phyloP scores from a whole-genome alignment of 2,329 filamentous ascomycete species.

The Immersiporthe knoxdaviesiana region DNA sequence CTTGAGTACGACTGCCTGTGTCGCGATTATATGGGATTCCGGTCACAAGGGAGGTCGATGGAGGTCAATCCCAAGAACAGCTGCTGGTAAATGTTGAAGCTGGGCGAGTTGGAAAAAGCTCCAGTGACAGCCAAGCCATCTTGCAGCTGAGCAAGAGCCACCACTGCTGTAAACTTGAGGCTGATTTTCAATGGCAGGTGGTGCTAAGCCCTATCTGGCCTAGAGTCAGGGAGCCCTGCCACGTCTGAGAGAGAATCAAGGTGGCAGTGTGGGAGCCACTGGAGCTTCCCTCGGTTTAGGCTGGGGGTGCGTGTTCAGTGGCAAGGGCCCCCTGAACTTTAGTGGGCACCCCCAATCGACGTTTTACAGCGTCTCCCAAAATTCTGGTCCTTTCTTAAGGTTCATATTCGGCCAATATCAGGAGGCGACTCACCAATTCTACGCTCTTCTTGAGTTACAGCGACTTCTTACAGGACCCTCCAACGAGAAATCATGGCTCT shows the following conservation, averaged over 20 bases:
- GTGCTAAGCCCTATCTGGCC: slow-evolving; percentile 35
- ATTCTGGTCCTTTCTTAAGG: neutral
- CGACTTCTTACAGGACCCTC: neutral
- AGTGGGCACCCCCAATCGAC: neutral
- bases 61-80: neutral
- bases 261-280: too few species aligned
- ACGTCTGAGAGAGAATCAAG: too few species aligned
- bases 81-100: slow-evolving; percentile 3
- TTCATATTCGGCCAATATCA: neutral
- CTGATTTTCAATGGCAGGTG: slow-evolving; percentile 43
- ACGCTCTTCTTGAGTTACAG: neutral
- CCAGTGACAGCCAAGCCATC: slow-evolving; percentile 15
- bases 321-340: neutral
- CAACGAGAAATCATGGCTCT: slow-evolving; percentile 24
- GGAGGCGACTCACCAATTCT: neutral
- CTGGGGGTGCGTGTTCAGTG: too few species aligned
- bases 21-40: neutral
- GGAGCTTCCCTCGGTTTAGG: too few species aligned
- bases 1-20: slow-evolving; percentile 8
- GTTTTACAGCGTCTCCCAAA: neutral
- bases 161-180: slow-evolving; percentile 40
- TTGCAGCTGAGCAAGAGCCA: slow-evolving; percentile 39
- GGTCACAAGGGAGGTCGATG: neutral
- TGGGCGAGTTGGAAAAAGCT: slow-evolving; percentile 4
- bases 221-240: slow-evolving; percentile 30